These are phyloP conservation scores for Penicillium freii DNA, from an alignment of 2,329 filamentous ascomycete genomes.

Conservation along the genomic window DNA sequence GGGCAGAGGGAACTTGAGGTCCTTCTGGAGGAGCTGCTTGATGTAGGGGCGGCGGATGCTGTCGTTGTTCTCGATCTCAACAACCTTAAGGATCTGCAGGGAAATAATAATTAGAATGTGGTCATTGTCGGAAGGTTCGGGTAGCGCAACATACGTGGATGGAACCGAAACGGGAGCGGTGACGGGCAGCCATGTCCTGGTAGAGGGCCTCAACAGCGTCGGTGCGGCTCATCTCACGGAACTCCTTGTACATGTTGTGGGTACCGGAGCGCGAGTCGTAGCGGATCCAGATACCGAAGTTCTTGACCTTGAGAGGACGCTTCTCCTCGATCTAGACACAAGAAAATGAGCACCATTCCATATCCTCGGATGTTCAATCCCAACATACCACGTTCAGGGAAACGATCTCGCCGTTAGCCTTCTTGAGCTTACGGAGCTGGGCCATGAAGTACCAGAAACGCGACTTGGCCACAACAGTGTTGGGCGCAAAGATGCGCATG, in stretches of 20 bases:
- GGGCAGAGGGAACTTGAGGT: conserved; percentile 96
- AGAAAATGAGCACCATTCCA: conserved; percentile 17
- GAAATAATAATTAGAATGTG: conserved; percentile 14
- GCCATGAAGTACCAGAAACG: conserved; percentile 99
- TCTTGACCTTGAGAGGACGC: conserved; percentile 99
- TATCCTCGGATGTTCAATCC: background rate
- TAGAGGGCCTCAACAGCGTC: conserved; percentile 96
- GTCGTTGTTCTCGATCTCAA: conserved; percentile 91
- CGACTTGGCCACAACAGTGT: conserved; percentile 97
- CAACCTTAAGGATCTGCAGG: conserved; percentile 88
- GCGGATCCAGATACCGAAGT: conserved; percentile 99
- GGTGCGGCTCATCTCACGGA: conserved; percentile 95
- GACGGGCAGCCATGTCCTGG: conserved; percentile 99
- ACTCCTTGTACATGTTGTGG: conserved; percentile 99
- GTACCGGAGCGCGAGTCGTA: conserved; percentile 99
- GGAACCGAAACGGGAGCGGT: conserved; percentile 95
- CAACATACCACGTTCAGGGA: conserved; percentile 84
- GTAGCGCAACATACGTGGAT: conserved; percentile 76
- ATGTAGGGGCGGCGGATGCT: conserved; percentile 99
- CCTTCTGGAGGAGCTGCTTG: conserved; percentile 94
- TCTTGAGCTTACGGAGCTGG: conserved; percentile 99
- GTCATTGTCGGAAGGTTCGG: background rate
- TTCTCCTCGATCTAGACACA: conserved; percentile 84
- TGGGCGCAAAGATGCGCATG: conserved; percentile 99
- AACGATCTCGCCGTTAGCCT: conserved; percentile 99